Evolutionary conservation across 2,329 filamentous ascomycete species (phyloP), one percentile per base, ranked within the genome.

Genomic region (Venturia aucupariae): DNA sequence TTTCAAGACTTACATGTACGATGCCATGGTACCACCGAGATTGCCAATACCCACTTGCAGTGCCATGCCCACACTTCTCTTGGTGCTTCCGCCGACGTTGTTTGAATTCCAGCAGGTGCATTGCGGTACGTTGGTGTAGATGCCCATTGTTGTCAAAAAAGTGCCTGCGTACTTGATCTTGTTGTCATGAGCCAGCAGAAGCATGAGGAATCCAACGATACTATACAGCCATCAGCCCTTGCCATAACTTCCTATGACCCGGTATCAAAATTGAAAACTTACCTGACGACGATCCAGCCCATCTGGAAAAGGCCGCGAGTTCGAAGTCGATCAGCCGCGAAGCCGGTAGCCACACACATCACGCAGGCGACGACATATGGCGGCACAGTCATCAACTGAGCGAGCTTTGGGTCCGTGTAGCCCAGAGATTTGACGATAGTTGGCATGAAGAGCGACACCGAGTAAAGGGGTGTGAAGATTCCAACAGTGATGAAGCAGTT

Each of bases 381-480:
- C 0, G 87, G 87, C 0, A 82, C 83, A 0, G 85, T 87, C 63
- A 89, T 77, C 17, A 88, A 80, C 4, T 89, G 80, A 0, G 86
- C 84, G 32, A 79, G 75, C 60, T 86, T 84, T 15, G 48, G 48
- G 19, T 80, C 77, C 65, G 75, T 79, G 72, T 87, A 89, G n/a
- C 84, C 81, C 2, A 90, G 80, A 6, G 86, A 88, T 65, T 81
- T 77, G 60, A 90, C 87, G 64, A 92, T 86, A 0, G 87, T 88
- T 0, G 77, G 78, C 27, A 80, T 67, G 70, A 79, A 80, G 13
- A 80, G 70, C 0, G 77, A 75, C 42, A 80, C 73, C 8, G 76
- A 78, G 69, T 80, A 77, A 13, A 80, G 75, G 6, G 77, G 77
- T 15, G 72, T 75, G 66, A 73, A 75, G 22, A 65, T 65, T 4